Percentiles rank a stretch among this genome's conserved stretches.
These are phyloP conservation scores for Amanita pseudoporphyria DNA, from an alignment of 768 basidiomycete species.

Conservation along the genomic window DNA sequence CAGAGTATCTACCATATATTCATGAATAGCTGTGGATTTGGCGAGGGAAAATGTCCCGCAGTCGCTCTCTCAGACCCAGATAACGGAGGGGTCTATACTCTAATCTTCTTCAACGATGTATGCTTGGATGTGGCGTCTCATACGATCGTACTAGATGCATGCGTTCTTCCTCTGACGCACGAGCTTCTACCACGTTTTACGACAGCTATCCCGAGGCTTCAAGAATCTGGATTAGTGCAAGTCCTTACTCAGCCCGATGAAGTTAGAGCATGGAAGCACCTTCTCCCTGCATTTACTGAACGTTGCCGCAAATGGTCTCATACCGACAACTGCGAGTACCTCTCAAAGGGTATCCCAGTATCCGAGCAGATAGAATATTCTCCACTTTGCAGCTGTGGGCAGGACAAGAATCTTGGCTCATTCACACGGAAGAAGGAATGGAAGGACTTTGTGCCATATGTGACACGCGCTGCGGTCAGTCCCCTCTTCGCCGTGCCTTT, in stretches of 20 bases:
- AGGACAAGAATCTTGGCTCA: conserved; percentile 15
- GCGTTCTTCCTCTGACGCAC: background rate
- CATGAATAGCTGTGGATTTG: background rate
- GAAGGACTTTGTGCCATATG: conserved; percentile 17
- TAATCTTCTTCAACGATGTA: conserved; percentile 38
- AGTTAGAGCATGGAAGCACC: conserved; percentile 19
- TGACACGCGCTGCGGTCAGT: conserved; percentile 20
- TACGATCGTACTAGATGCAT: conserved; percentile 31
- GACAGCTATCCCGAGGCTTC: background rate
- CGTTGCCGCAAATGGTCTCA: conserved; percentile 20
- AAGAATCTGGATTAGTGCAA: background rate
- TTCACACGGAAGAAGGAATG: conserved; percentile 14
- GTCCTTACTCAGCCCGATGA: conserved; percentile 16
- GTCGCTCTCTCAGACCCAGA: conserved; percentile 17
- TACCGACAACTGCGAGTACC: conserved; percentile 18
- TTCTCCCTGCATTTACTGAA: conserved; percentile 22
- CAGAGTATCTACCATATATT: conserved; percentile 10
- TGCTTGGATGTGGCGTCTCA: conserved; percentile 38
- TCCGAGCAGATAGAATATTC: conserved; percentile 13
- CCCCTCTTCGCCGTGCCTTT: conserved; percentile 12
- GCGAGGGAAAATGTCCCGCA: background rate
- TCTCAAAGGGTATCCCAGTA: conserved; percentile 13
- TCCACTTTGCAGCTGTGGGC: conserved; percentile 22
- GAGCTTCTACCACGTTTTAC: background rate
- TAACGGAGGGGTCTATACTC: conserved; percentile 19